Conservation (phyloP, 345 rosid genomes). For the Pistacia atlantica region DNA sequence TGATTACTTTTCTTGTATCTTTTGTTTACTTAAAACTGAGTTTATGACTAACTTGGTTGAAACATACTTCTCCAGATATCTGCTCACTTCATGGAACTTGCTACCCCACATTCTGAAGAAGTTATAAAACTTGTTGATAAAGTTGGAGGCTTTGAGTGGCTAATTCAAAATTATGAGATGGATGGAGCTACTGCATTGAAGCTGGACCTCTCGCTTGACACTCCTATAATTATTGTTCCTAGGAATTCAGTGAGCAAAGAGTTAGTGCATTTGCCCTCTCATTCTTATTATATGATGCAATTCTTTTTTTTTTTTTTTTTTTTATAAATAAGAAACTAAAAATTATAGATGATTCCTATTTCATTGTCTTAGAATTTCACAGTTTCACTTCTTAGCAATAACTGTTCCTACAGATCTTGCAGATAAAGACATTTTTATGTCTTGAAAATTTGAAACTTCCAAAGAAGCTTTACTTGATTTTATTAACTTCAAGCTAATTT, state of each 20-base stretch:
- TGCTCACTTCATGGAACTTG: conserved; percentile 93
- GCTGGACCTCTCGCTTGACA: conserved; percentile 93
- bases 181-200: conserved; percentile 94
- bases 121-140: conserved; percentile 94
- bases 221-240: conserved; percentile 90
- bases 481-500: background rate
- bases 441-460: background rate
- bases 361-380: conserved; percentile 13
- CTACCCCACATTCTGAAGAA: conserved; percentile 92
- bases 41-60: conserved; percentile 15
- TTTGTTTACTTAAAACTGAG: background rate
- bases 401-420: background rate
- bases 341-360: background rate
- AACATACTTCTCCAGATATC: conserved; percentile 60
- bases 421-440: background rate
- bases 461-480: conserved; percentile 10
- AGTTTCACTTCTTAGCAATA: background rate
- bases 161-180: conserved; percentile 89
- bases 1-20: background rate
- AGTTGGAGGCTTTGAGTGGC: conserved; percentile 99
- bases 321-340: background rate
- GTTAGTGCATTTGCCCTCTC: conserved; percentile 46
- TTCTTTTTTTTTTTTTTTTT: no score
- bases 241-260: conserved; percentile 85
- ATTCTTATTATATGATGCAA: conserved; percentile 8